A percentile compares a stretch with the other conserved stretches of the same genome.
These are phyloP conservation scores for Stachybotrys chartarum DNA, from an alignment of 2,329 filamentous ascomycete genomes.

Conservation along the genomic window DNA sequence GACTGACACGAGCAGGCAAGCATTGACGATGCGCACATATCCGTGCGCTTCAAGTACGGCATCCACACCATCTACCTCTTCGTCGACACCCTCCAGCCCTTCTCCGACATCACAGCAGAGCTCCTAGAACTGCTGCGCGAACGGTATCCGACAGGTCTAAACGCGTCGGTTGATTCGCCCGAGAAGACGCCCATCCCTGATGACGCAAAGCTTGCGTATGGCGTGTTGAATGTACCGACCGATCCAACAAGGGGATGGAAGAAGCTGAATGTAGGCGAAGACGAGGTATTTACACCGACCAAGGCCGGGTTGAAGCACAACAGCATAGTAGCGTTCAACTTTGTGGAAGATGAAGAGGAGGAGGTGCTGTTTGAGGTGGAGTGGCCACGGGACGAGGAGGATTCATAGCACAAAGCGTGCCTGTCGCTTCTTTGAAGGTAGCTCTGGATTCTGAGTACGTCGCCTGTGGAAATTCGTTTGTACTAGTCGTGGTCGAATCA, in stretches of 20 bases:
- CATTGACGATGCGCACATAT: conserved; percentile 46
- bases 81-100: conserved; percentile 48
- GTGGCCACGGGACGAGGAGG: conserved; percentile 36
- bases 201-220: conserved; percentile 38
- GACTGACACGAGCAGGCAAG: neutral
- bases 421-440: too few species aligned
- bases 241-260: conserved; percentile 45
- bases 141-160: conserved; percentile 47
- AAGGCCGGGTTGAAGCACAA: conserved; percentile 39
- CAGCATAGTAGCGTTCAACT: conserved; percentile 41
- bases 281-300: conserved; percentile 29
- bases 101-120: conserved; percentile 48
- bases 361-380: conserved; percentile 37
- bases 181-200: conserved; percentile 31
- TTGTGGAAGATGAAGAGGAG: conserved; percentile 31
- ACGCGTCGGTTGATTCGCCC: conserved; percentile 21
- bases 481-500: too few species aligned
- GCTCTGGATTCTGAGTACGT: too few species aligned
- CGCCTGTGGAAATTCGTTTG: too few species aligned
- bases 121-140: conserved; percentile 53
- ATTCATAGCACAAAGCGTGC: conserved; percentile 11
- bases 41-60: conserved; percentile 66
- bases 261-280: conserved; percentile 28
- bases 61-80: conserved; percentile 65
- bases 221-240: conserved; percentile 32